phyloP scores from a whole-genome alignment of 192 early-diverging fungal species.

The Coemansia asiatica region DNA sequence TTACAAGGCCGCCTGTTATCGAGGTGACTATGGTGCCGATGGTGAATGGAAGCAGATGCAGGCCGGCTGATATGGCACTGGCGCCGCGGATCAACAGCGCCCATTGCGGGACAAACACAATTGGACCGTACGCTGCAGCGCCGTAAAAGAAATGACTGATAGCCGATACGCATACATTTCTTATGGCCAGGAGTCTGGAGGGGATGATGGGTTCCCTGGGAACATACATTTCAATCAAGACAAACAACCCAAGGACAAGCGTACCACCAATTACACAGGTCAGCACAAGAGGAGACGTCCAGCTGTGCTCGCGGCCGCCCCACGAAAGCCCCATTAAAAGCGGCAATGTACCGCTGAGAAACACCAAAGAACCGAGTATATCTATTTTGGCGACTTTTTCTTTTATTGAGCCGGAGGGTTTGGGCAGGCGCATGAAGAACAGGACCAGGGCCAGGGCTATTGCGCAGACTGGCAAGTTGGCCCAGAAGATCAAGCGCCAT shows the following conservation, averaged over 20 bases:
- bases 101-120: conserved; percentile 79
- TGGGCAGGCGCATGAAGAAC: conserved; percentile 63
- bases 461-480: conserved; percentile 82
- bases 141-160: conserved; percentile 64
- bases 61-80: conserved; percentile 70
- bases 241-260: conserved; percentile 58
- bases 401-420: conserved; percentile 49
- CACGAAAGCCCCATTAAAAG: conserved; percentile 62
- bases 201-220: conserved; percentile 58
- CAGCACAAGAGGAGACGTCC: conserved; percentile 65
- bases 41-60: conserved; percentile 73
- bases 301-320: conserved; percentile 64
- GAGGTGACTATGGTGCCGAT: conserved; percentile 69
- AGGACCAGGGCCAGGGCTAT: conserved; percentile 60
- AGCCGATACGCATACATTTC: conserved; percentile 62
- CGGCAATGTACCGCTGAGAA: conserved; percentile 48
- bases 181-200: conserved; percentile 61
- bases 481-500: conserved; percentile 77
- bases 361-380: conserved; percentile 51
- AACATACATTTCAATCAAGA: conserved; percentile 62
- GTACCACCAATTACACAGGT: conserved; percentile 56
- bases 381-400: conserved; percentile 70
- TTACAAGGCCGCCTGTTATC: conserved; percentile 63
- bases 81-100: conserved; percentile 81
- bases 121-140: conserved; percentile 61